Base-by-base conservation (phyloP, 176 grass and related monocot species). In the Saccharum spontaneum region DNA sequence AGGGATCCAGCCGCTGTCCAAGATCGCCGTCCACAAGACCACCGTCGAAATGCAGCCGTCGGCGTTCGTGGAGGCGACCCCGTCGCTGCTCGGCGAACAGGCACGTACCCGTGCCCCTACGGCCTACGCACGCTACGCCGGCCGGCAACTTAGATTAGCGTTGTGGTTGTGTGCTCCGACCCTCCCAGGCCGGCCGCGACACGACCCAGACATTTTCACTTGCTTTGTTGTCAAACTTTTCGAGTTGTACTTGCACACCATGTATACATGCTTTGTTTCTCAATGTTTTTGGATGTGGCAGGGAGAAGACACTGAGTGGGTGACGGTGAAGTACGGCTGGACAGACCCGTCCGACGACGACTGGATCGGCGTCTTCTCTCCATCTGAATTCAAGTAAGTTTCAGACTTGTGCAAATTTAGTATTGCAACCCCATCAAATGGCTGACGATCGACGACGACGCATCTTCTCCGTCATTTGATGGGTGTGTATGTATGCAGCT, bases 291-390 rank as follows among this genome's bases (percentile, higher is more conserved):
- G 10, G 4, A 7, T 23, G 20, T 70, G 13, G 39, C 80, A 94
- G 95, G 95, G 82, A 24, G 84, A 97, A 52, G 95, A 97, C 69
- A 94, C 84, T 0, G 86, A 64, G 31, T 97, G 90, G 90, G 84
- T 97, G 60, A 88, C 78, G 0, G 77, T 93, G 52, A 76, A 93
- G 26, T 93, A 85, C 61, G 89, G 85, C 49, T 79, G 54, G 78
- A 41, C 71, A 33, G 86, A 82, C 20, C 43, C 82, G 69, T 91
- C 92, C 62, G n/a, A 5, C 3, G 87, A 77, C 54, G 92, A 98
- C 57, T 98, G 95, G 95, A 88, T 98, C 60, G 95, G 85, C 26
- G 95, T 98, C 38, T 98, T 98, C 62, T 98, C 95, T 62, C 91
- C 95, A 3, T 79, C 95, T 12, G 81, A 93, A 67, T 93, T 94